Evolutionary conservation across 2,329 filamentous ascomycete species (phyloP), one percentile per base, ranked within the genome.

Genomic region (Phaeoacremonium minimum): DNA sequence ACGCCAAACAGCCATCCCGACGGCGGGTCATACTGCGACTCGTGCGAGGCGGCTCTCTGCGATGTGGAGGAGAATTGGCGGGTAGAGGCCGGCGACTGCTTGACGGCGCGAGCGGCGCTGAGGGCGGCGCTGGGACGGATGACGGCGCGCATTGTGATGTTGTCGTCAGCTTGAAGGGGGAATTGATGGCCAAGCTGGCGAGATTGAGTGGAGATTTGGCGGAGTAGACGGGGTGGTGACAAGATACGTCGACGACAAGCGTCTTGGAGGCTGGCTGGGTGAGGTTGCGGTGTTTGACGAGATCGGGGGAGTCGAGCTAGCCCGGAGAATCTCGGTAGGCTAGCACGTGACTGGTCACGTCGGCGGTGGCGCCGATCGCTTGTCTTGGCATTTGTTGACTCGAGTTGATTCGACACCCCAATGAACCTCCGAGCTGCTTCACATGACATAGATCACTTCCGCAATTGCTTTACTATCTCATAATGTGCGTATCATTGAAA

Each of bases 1-100:
- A 96, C 77, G 49, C 90, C 90, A 64, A 87, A 96, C 53, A 98
- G 80, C 87, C 89, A 96, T 53, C 93, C 93, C 38, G 73, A 77
- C 4, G 93, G 91, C 32, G 90, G 82, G 50, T 98, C 93, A 66
- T 89, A 98, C 61, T 89, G 85, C 50, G 80, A 75, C 54, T 80
- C 85, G 67, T 85, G 80, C 48, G 70, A 68, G 46, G 65, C 65
- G 41, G 61, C 57, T 38, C 58, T 53, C 37, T 63, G 52, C 36
- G 44, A 52, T 49, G 53, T 61, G 37, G 33, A 38, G 32, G 33
- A 34, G 20, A 44, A 39, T 20, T 30, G 32, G 8, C 39, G 31
- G 26, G 28, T 28, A 30, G 32, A 15, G 22, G 29, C 18, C 18
- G 29, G 19, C n/a, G 28, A 20, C 32, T 28, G 28, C n/a, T 20